Base-by-base conservation (phyloP, 257 asterid species). In the Nicotiana sylvestris region DNA sequence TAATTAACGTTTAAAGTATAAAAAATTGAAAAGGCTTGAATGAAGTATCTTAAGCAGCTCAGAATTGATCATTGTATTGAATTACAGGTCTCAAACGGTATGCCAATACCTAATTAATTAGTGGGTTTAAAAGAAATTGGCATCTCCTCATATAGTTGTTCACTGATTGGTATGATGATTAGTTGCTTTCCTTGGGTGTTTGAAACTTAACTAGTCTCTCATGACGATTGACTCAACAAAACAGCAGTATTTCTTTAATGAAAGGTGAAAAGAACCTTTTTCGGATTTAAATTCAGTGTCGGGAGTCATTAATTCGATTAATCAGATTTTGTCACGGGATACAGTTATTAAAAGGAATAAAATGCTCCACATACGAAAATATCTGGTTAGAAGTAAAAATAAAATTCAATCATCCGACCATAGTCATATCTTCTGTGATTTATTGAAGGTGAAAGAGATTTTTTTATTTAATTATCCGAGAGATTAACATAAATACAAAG, bases 91-190 rank as follows among this genome's bases (percentile, higher is more conserved):
- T 49, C 16, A 25, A 25, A 74, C 29, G 62, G 39, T 17, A 27
- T 74, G 43, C 62, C 51, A 74, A 74, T 27, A 74, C 79, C 39
- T 72, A 72, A 72, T 74, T 25, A 74, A 74, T 74, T 74, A 74
- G 79, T 74, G 79, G 79, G 39, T 27, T 46, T 58, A n/a, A 49
- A 74, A 74, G 39, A 74, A 74, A 49, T 74, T 49, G 62, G 11
- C 43, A 49, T 49, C 61, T 74, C 79, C 79, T 74, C 61, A 25
- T 46, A 46, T 46, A 46, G 15, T 25, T 8, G 62, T 57, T 49
- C 61, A 49, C 62, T 74, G 79, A 74, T 74, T 74, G 79, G 79
- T 74, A 25, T 27, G 67, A 53, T 77, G 79, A 65, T 57, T 25
- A 27, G 79, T 77, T 56, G 70, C 29, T 32, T 57, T 57, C 78